A percentile compares a stretch with the other conserved stretches of the same genome.
These are phyloP conservation scores for Penicillium soppii DNA, from an alignment of 495 filamentous ascomycete species.

Conservation along the genomic window DNA sequence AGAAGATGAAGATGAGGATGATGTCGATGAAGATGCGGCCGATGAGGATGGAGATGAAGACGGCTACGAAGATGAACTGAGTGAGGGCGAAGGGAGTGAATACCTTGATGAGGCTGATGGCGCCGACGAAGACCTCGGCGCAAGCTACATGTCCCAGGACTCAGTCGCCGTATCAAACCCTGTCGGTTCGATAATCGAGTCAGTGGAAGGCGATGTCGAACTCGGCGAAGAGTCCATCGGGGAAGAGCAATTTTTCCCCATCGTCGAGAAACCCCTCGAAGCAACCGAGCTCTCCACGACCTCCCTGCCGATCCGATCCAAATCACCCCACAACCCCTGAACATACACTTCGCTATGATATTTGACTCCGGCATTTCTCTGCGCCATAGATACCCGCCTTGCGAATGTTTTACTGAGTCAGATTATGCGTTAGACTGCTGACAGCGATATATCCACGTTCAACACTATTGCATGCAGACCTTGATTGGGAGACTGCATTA, in stretches of 20 bases:
- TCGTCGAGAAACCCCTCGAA: conserved; percentile 4
- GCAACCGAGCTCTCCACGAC: conserved; percentile 5
- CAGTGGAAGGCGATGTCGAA: conserved; percentile 25
- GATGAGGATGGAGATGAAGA: conserved; percentile 45
- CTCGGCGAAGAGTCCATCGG: conserved; percentile 14
- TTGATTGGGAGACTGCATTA: conserved; percentile 21
- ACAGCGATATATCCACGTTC: conserved; percentile 24
- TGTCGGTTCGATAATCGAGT: conserved; percentile 39
- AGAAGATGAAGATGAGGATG: conserved; percentile 44
- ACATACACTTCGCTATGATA: conserved; percentile 4
- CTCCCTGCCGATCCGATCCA: conserved; percentile 25
- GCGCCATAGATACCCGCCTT: conserved; percentile 13
- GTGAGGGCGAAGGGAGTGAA: conserved; percentile 42
- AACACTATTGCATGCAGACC: conserved; percentile 25
- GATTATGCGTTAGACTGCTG: conserved; percentile 16
- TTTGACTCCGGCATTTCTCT: conserved; percentile 4
- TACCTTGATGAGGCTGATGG: conserved; percentile 45
- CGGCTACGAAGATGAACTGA: conserved; percentile 36
- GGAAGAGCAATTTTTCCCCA: conserved; percentile 8
- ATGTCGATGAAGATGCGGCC: conserved; percentile 39
- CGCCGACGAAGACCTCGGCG: conserved; percentile 47
- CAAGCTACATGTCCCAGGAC: conserved; percentile 60
- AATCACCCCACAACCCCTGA: conserved; percentile 14
- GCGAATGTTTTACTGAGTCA: conserved; percentile 10
- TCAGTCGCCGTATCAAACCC: conserved; percentile 52